Percentiles rank a stretch among this genome's conserved stretches.
Conservation (phyloP, 73 alveolate species). For the Tetrahymena malaccensis region DNA sequence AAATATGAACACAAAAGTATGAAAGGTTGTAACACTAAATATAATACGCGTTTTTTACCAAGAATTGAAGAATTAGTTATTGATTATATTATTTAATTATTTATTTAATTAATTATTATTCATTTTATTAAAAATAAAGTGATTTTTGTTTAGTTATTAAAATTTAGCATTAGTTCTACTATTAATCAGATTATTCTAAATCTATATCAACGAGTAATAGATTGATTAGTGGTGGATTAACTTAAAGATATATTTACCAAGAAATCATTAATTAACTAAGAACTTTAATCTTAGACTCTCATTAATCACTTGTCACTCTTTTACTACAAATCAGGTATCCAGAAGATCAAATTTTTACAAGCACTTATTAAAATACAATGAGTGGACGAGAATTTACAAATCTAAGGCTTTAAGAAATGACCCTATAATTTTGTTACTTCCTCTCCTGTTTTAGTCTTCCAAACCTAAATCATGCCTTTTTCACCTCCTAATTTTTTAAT, state of each 20-base stretch:
- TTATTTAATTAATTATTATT: no score
- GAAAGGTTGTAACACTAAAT: no score
- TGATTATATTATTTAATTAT: no score
- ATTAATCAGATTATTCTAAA: no score
- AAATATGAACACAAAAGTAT: not conserved
- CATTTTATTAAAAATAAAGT: no score
- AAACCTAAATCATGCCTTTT: not conserved
- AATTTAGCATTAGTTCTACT: not conserved
- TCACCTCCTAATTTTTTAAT: not conserved
- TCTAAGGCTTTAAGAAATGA: not conserved
- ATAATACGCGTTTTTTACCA: not conserved
- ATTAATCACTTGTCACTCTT: not conserved
- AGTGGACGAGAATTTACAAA: not conserved
- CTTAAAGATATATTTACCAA: no score
- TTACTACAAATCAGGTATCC: not conserved
- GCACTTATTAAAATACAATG: not conserved
- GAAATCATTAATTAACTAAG: no score
- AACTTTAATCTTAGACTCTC: not conserved
- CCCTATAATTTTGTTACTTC: not conserved
- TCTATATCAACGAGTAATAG: not conserved
- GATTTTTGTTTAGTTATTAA: not conserved
- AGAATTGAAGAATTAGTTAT: not conserved
- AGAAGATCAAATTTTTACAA: not conserved
- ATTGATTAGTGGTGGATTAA: not conserved
- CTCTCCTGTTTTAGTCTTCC: not conserved